phyloP scores from a whole-genome alignment of 2,329 filamentous ascomycete species.

The Aulographum hederae region DNA sequence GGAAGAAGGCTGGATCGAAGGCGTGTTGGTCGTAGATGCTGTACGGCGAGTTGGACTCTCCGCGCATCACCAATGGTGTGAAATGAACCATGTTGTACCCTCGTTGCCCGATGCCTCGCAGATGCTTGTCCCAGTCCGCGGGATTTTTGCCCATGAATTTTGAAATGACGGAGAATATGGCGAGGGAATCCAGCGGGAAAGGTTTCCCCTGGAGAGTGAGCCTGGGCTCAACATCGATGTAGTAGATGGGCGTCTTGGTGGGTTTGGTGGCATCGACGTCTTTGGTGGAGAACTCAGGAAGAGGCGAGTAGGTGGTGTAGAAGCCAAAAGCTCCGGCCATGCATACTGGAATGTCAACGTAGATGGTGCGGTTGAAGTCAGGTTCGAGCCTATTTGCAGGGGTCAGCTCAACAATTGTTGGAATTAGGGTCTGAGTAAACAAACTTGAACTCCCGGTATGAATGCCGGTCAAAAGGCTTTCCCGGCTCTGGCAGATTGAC shows the following conservation, averaged over 20 bases:
- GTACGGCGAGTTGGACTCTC: slow-evolving; percentile 88
- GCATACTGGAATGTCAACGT: slow-evolving; percentile 76
- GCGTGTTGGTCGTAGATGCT: slow-evolving; percentile 83
- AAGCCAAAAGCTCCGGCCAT: slow-evolving; percentile 79
- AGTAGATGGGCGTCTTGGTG: slow-evolving; percentile 55
- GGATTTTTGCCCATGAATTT: slow-evolving; percentile 97
- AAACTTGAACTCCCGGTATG: slow-evolving; percentile 81
- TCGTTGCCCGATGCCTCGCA: slow-evolving; percentile 71
- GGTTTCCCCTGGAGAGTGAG: slow-evolving; percentile 55
- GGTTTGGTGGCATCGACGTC: slow-evolving; percentile 27
- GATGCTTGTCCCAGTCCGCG: slow-evolving; percentile 72
- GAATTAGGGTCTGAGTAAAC: slow-evolving; percentile 14
- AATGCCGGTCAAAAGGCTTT: slow-evolving; percentile 54
- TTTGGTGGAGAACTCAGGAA: slow-evolving; percentile 56
- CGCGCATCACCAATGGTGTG: slow-evolving; percentile 77
- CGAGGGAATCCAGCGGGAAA: slow-evolving; percentile 71
- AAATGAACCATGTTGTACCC: slow-evolving; percentile 99
- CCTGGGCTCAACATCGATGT: slow-evolving; percentile 81
- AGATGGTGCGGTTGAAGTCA: slow-evolving; percentile 80
- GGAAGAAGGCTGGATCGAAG: slow-evolving; percentile 72
- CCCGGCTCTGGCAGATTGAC: slow-evolving; percentile 78
- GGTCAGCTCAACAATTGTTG: slow-evolving; percentile 4
- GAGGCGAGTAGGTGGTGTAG: slow-evolving; percentile 78
- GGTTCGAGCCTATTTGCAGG: slow-evolving; percentile 50
- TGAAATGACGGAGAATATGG: slow-evolving; percentile 83